These are phyloP conservation scores for Amniculicola lignicola DNA, from an alignment of 495 filamentous ascomycete species.

Conservation along the genomic window DNA sequence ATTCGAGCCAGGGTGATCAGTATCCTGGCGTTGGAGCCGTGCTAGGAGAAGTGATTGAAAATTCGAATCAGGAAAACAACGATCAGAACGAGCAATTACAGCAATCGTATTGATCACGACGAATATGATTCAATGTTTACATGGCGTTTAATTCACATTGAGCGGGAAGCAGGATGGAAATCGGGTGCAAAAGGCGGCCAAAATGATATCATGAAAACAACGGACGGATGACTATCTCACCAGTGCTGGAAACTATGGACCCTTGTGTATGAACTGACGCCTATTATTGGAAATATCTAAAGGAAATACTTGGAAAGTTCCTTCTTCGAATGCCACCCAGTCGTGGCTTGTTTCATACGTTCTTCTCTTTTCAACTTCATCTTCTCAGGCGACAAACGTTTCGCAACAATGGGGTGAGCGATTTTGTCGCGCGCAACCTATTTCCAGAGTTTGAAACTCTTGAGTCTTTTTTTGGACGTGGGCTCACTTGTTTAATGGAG, in stretches of 20 bases:
- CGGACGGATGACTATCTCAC: neutral
- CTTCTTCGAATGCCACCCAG: neutral
- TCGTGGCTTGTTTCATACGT: slow-evolving; percentile 23
- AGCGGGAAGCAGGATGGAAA: too few species aligned
- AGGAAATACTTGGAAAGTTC: neutral
- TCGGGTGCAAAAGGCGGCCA: too few species aligned
- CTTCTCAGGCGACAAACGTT: slow-evolving; percentile 15
- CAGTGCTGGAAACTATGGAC: too few species aligned
- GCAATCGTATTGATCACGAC: slow-evolving; percentile 27
- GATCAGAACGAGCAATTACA: slow-evolving; percentile 23
- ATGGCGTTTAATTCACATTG: neutral
- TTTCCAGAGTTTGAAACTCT: slow-evolving; percentile 8
- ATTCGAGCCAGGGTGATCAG: slow-evolving; percentile 23
- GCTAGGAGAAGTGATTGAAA: slow-evolving; percentile 31
- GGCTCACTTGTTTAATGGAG: too few species aligned
- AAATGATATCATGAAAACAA: neutral
- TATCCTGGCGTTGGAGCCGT: slow-evolving; percentile 33
- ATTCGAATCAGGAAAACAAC: slow-evolving; percentile 30
- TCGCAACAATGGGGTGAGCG: slow-evolving; percentile 1
- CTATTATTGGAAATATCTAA: neutral
- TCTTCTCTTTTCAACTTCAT: too few species aligned
- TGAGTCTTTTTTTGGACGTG: too few species aligned
- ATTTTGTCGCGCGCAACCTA: neutral
- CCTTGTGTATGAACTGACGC: neutral
- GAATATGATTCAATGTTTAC: neutral